A percentile compares a stretch with the other conserved stretches of the same genome.
These are phyloP conservation scores for Wickerhamiella musiphila DNA, from an alignment of 805 yeast genomes.

Conservation along the genomic window DNA sequence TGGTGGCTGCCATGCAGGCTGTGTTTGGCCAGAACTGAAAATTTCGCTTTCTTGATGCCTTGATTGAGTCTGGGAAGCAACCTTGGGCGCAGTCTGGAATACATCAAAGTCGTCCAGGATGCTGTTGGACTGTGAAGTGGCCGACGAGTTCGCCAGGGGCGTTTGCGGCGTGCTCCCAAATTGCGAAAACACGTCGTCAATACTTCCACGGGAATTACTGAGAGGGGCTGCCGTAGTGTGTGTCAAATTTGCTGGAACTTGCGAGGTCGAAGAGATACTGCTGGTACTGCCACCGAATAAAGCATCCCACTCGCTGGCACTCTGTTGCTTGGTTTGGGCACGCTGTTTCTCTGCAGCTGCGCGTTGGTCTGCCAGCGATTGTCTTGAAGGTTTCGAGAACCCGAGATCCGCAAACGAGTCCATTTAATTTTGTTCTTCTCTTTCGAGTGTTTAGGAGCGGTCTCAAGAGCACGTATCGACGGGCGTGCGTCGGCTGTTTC, in stretches of 20 bases:
- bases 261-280: conserved; percentile 3
- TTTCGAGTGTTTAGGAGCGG: background rate
- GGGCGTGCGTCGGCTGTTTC: no score
- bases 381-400: conserved; percentile 13
- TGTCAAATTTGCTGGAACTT: no score
- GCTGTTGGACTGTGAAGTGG: background rate
- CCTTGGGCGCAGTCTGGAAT: conserved; percentile 4
- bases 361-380: conserved; percentile 21
- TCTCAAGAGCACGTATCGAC: no score
- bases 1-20: no score
- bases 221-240: no score
- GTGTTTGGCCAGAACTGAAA: no score
- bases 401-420: conserved; percentile 20
- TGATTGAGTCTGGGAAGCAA: background rate
- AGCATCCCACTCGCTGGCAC: conserved; percentile 14
- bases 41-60: no score
- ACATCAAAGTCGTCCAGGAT: conserved; percentile 8
- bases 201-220: no score
- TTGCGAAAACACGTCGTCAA: no score
- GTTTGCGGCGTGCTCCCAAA: no score
- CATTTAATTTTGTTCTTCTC: conserved; percentile 6
- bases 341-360: conserved; percentile 7
- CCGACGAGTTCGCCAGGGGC: background rate
- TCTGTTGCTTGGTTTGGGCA: conserved; percentile 2
- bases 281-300: conserved; percentile 11